phyloP scores from a whole-genome alignment of 257 asterid species.

The Phtheirospermum japonicum region DNA sequence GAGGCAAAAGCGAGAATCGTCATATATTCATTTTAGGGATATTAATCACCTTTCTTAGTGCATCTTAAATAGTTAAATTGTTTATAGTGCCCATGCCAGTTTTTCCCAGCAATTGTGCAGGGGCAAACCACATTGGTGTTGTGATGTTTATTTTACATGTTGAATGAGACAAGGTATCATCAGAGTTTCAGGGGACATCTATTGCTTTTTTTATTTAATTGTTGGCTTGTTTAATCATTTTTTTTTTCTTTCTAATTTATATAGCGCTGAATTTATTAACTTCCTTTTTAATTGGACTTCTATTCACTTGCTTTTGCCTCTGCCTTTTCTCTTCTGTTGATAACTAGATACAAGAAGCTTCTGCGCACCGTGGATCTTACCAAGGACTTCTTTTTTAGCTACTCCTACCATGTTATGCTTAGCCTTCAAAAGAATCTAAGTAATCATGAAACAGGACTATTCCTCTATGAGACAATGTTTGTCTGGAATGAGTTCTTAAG shows the following conservation, averaged over 20 bases:
- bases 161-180: conserved; percentile 69
- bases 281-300: conserved; percentile 27
- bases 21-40: conserved; percentile 25
- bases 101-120: conserved; percentile 58
- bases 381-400: conserved; percentile 97
- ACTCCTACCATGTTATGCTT: conserved; percentile 87
- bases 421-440: conserved; percentile 86
- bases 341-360: conserved; percentile 93
- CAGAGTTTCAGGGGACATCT: conserved; percentile 46
- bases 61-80: conserved; percentile 40
- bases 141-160: conserved; percentile 62
- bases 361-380: conserved; percentile 86
- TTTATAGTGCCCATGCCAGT: conserved; percentile 45
- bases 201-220: conserved; percentile 18
- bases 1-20: conserved; percentile 18
- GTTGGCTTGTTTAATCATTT: too few species aligned
- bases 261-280: conserved; percentile 21
- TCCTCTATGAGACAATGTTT: conserved; percentile 84
- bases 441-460: conserved; percentile 52
- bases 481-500: conserved; percentile 98
- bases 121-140: conserved; percentile 60
- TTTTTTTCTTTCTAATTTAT: conserved; percentile 24
- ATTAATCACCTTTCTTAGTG: conserved; percentile 27
- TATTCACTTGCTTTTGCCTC: conserved; percentile 45
- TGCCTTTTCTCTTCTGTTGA: conserved; percentile 38